Percentiles rank a stretch among this genome's conserved stretches.
phyloP scores from a whole-genome alignment of 108 stramenopile species.

The Nitzschia palea region DNA sequence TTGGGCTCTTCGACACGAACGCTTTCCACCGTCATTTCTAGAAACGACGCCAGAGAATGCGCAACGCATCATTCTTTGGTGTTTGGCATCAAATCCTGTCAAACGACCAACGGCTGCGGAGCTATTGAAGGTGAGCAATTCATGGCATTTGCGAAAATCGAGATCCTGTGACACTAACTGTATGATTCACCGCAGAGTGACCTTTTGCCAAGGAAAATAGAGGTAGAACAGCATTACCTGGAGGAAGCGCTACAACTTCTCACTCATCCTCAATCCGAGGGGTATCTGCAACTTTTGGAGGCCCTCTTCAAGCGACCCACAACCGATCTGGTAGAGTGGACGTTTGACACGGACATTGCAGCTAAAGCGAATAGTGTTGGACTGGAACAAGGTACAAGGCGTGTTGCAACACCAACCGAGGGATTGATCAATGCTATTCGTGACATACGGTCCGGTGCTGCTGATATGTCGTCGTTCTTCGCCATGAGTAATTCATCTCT shows the following conservation, averaged over 20 bases:
- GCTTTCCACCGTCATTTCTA: conserved; percentile 58
- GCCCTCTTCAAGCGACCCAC: conserved; percentile 62
- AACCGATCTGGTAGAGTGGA: conserved; percentile 53
- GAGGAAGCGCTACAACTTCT: conserved; percentile 80
- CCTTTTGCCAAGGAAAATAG: conserved; percentile 73
- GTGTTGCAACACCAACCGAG: conserved; percentile 23
- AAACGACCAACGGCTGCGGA: conserved; percentile 67
- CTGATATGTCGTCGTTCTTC: conserved; percentile 35
- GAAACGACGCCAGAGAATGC: conserved; percentile 54
- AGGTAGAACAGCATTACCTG: conserved; percentile 72
- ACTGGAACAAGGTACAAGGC: neutral
- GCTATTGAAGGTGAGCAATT: conserved; percentile 31
- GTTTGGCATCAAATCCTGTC: conserved; percentile 57
- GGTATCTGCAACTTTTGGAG: conserved; percentile 59
- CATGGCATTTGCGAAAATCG: neutral
- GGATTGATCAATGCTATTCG: conserved; percentile 36
- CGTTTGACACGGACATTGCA: conserved; percentile 74
- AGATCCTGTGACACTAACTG: neutral
- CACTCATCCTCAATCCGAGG: conserved; percentile 69
- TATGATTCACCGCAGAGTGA: conserved; percentile 27
- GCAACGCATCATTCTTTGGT: conserved; percentile 75
- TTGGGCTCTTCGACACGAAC: conserved; percentile 22
- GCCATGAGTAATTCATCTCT: conserved; percentile 72
- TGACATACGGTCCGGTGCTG: conserved; percentile 30
- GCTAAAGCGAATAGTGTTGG: conserved; percentile 55